Base-by-base conservation (phyloP, 2,329 filamentous ascomycete species). In the Fusarium pilosicola region DNA sequence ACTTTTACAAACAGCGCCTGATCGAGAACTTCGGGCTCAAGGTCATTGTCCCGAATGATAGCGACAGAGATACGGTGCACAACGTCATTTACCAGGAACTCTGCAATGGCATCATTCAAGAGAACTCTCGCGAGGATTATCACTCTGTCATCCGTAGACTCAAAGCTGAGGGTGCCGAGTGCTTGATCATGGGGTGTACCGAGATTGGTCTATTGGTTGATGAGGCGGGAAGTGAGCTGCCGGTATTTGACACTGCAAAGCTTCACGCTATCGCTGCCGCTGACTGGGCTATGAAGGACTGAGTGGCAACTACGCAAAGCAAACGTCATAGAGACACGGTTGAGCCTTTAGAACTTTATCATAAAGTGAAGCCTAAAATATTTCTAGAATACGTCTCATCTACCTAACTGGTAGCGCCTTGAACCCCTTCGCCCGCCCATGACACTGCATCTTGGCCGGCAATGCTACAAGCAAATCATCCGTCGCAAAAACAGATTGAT, bases 171-270 rank as follows among this genome's bases (percentile, higher is more conserved):
- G 77, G 76, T 0, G 75, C 75, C 0, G 67, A 79, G 4, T 77
- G 76, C 32, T 45, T 79, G 6, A 77, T 79, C 44, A 63, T 79
- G 10, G 77, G 77, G 0, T 79, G 76, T 36, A 79, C 77, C 0
- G 76, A 79, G 57, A 76, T 79, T 17, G 75, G 75, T 12, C 44
- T 79, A 0, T 46, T 79, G 54, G 48, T 79, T 5, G 54, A 70
- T 1, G 56, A 64, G 11, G 39, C 24, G 2, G 54, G 51, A 12
- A 71, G 71, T 20, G 67, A 70, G 28, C 30, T 79, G 10, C 69
- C 74, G 0, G 15, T 78, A 2, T 79, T 78, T 58, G 75, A 79
- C n/a, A 79, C 76, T 2, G 59, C 74, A 1, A 36, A 64, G 39
- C 58, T 79, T n/a, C 77, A 79, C 17, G 77, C 76, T 0, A 44